phyloP scores from a whole-genome alignment of 2,329 filamentous ascomycete species.

The Trichoderma oligosporum region DNA sequence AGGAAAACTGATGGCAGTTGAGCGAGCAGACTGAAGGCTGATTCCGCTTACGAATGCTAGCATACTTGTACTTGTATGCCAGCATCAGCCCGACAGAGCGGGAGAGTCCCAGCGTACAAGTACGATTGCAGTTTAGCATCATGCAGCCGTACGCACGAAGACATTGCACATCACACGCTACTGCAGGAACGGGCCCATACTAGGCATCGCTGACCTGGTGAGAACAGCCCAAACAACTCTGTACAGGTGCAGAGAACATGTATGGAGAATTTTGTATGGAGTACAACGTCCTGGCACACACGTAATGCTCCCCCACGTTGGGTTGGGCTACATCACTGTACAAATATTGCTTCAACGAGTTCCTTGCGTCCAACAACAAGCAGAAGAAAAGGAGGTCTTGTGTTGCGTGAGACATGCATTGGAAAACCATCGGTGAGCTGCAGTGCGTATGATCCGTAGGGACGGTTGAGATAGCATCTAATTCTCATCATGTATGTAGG shows the following conservation, averaged over 20 bases:
- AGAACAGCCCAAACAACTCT: neutral
- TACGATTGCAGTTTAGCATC: neutral
- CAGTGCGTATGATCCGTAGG: neutral
- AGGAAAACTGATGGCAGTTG: neutral
- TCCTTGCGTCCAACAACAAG: neutral
- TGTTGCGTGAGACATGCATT: slow-evolving; percentile 5
- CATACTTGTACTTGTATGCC: too few species aligned
- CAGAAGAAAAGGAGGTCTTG: neutral
- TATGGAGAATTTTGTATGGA: too few species aligned
- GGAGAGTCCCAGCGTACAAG: neutral
- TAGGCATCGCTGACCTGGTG: neutral
- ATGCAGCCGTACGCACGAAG: slow-evolving; percentile 8
- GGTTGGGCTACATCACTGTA: neutral
- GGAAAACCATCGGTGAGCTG: slow-evolving; percentile 1
- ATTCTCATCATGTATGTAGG: too few species aligned
- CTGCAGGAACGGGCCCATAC: slow-evolving; percentile 15
- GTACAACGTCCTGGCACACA: too few species aligned
- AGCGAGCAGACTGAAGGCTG: neutral
- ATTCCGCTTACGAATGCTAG: neutral
- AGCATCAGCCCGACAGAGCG: neutral
- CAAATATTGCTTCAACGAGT: neutral
- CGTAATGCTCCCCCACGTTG: too few species aligned
- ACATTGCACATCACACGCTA: slow-evolving; percentile 9
- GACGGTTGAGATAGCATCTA: neutral
- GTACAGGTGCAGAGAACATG: too few species aligned